A percentile compares a stretch with the other conserved stretches of the same genome.
phyloP scores from a whole-genome alignment of 169 alveolate genomes.

The Cytauxzoon felis region DNA sequence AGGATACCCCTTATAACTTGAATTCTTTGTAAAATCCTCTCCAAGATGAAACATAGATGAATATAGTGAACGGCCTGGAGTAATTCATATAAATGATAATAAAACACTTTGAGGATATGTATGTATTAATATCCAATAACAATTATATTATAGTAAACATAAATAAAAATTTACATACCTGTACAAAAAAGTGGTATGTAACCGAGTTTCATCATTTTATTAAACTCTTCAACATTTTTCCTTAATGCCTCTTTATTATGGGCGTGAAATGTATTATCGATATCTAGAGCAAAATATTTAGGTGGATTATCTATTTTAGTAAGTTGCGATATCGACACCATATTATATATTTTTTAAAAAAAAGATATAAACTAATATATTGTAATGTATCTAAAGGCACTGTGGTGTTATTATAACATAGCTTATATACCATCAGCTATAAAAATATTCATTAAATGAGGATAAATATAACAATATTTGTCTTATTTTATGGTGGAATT shows the following conservation, averaged over 20 bases:
- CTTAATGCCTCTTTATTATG: conserved; percentile 3
- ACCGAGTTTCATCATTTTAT: background rate
- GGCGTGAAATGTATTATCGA: conserved; percentile 55
- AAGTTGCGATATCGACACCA: background rate
- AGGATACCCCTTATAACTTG: conserved; percentile 59
- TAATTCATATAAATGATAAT: too few species aligned
- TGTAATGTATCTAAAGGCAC: background rate
- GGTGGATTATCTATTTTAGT: background rate
- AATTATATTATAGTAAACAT: too few species aligned
- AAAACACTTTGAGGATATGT: too few species aligned
- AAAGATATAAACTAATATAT: background rate
- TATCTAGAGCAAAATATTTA: conserved; percentile 36
- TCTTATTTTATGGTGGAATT: too few species aligned
- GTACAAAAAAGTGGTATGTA: conserved; percentile 47
- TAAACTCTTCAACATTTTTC: conserved; percentile 48
- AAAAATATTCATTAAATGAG: too few species aligned
- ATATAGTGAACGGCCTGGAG: conserved; percentile 2
- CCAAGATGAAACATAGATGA: conserved; percentile 17
- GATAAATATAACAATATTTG: too few species aligned
- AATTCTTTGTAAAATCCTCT: conserved; percentile 15
- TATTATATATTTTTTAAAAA: background rate
- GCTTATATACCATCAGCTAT: too few species aligned
- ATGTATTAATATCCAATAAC: too few species aligned
- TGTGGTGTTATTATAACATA: too few species aligned
- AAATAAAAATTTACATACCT: conserved; percentile 13